Conservation (phyloP, 306 rosid species). For the Gleditsia sinensis region DNA sequence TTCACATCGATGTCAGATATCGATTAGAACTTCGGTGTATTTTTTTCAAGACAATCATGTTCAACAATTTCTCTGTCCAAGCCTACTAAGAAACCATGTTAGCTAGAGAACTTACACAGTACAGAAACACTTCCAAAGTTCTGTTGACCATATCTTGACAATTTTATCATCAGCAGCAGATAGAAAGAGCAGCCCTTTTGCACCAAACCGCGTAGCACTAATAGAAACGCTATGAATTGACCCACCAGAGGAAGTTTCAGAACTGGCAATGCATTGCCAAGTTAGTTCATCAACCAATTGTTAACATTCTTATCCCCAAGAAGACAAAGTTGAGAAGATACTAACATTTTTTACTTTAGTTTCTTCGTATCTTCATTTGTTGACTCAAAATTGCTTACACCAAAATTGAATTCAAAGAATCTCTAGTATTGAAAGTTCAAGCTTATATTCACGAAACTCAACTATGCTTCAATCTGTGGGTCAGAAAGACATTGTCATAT, state of each 20-base stretch:
- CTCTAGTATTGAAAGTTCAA: background rate
- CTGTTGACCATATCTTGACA: slow-evolving; percentile 79
- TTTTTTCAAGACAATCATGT: background rate
- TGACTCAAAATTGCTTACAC: too few species aligned
- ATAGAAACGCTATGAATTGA: slow-evolving; percentile 65
- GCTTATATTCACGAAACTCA: background rate
- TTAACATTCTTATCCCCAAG: background rate
- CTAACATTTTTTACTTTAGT: background rate
- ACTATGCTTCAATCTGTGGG: background rate
- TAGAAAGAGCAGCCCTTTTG: slow-evolving; percentile 69
- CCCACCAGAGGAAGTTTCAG: slow-evolving; percentile 48
- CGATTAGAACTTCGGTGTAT: background rate
- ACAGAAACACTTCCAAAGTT: slow-evolving; percentile 71
- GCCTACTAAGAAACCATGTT: background rate
- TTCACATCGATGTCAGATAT: background rate
- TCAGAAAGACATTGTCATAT: background rate
- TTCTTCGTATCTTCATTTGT: background rate
- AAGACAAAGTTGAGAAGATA: background rate
- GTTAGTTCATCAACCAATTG: background rate
- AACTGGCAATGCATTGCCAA: slow-evolving; percentile 42
- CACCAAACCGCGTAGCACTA: slow-evolving; percentile 73
- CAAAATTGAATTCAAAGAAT: background rate
- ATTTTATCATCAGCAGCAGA: slow-evolving; percentile 92
- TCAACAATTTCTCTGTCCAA: background rate
- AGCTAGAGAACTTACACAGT: slow-evolving; percentile 57